These are phyloP conservation scores for Malus orientalis DNA, from an alignment of 306 rosid species.

Conservation along the genomic window DNA sequence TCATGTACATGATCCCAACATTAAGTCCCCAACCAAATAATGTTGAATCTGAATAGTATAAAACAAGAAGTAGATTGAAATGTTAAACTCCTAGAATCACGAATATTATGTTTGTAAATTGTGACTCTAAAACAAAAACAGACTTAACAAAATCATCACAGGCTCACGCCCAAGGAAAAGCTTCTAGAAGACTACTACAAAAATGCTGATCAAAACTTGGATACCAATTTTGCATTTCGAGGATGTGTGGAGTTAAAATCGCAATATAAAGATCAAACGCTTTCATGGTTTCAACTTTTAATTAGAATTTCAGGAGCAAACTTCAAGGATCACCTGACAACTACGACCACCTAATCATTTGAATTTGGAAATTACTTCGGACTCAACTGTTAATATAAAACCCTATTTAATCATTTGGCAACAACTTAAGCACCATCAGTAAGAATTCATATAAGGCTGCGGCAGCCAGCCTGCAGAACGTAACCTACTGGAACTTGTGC, in stretches of 20 bases:
- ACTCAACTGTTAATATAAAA: not conserved
- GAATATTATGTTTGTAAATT: not conserved
- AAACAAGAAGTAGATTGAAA: not conserved
- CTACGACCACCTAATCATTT: not conserved
- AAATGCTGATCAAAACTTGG: not conserved
- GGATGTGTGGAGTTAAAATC: not conserved
- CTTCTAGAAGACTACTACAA: not conserved
- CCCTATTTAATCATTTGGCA: not conserved
- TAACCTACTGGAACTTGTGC: not conserved
- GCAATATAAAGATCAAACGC: not conserved
- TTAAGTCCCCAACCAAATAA: conserved; percentile 57
- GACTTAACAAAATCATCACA: not conserved
- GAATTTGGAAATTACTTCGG: not conserved
- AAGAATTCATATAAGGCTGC: not conserved
- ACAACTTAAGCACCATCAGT: not conserved
- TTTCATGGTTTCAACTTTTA: not conserved
- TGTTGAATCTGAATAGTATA: conserved; percentile 34
- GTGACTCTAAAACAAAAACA: not conserved
- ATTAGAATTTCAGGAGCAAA: not conserved
- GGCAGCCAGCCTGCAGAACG: not conserved
- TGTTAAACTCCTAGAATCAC: not conserved
- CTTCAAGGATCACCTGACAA: not conserved
- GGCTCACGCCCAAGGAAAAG: not conserved
- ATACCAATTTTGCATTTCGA: not conserved
- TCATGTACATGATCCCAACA: conserved; percentile 60